phyloP scores from a whole-genome alignment of 2,329 filamentous ascomycete genomes.

The Talaromyces marneffei region DNA sequence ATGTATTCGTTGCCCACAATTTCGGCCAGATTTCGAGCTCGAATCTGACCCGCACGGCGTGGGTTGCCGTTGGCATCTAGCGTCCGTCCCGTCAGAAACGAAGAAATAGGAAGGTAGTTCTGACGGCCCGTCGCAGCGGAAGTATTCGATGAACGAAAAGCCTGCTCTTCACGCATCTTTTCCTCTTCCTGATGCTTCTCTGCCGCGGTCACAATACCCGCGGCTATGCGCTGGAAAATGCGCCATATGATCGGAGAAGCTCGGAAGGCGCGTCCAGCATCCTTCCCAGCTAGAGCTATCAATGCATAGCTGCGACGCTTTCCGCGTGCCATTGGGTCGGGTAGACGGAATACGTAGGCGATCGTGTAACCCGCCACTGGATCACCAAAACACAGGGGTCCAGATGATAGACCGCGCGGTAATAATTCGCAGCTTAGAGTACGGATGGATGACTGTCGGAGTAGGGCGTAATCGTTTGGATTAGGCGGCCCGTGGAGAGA shows the following conservation, averaged over 20 bases:
- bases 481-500: constrained; percentile 53
- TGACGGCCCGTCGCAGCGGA: constrained; percentile 21
- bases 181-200: constrained; percentile 42
- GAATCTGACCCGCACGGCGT: constrained; percentile 48
- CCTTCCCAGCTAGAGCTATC: constrained; percentile 52
- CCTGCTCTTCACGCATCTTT: constrained; percentile 37
- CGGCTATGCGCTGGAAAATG: constrained; percentile 51
- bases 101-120: constrained; percentile 52
- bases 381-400: constrained; percentile 55
- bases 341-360: constrained; percentile 54
- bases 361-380: constrained; percentile 53
- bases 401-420: constrained; percentile 51
- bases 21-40: constrained; percentile 52
- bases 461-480: constrained; percentile 48
- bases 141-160: constrained; percentile 20
- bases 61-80: constrained; percentile 53
- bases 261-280: constrained; percentile 43
- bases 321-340: constrained; percentile 53
- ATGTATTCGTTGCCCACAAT: constrained; percentile 55
- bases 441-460: constrained; percentile 54
- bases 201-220: constrained; percentile 45
- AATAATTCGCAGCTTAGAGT: constrained; percentile 54
- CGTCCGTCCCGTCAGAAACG: constrained; percentile 52
- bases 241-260: constrained; percentile 47
- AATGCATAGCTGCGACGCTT: constrained; percentile 53